Base-by-base conservation (phyloP, 2,329 filamentous ascomycete species). In the Ophiostoma pallidulum region DNA sequence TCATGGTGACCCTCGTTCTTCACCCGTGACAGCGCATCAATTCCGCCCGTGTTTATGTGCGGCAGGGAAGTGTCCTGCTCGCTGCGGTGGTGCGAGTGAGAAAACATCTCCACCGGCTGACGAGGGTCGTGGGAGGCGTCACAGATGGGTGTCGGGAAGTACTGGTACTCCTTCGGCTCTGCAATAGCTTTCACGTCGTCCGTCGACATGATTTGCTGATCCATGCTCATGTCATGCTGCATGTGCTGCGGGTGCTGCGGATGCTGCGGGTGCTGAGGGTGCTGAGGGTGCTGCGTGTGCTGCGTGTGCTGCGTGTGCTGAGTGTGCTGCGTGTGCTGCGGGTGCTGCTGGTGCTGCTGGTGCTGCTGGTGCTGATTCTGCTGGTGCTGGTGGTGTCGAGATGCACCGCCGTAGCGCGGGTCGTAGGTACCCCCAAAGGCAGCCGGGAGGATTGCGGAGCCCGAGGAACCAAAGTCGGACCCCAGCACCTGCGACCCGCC, bases 151-250 rank as follows among this genome's bases (percentile, higher is more conserved):
- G 64, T 64, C 0, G 73, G 71, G 53, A 72, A 78, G 54, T 79
- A 78, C 48, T 75, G 70, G 51, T 78, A 79, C 0, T 67, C 69
- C 52, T 75, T 77, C 13, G 66, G 59, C 12, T 62, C 66, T 0
- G 69, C 64, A 36, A 77, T 69, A 2, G 66, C 59, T 58, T 77
- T 76, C 18, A 68, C 66, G 10, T 78, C 72, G 16, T 77, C 72
- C 1, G 69, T 52, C 8, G 72, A 65, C 31, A 80, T 71, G 47
- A 74, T 67, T 2, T 36, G 42, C 5, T 72, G 64, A 41, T 79
- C 75, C 42, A 69, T 61, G 0, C 67, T 67, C 35, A 78, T 64
- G 5, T 76, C 71, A 44, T 74, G 69, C 44, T 28, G 69, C 2
- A 31, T 16, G 10, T 51, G 33, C 2, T 47, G 47, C 20, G 36